Base-by-base conservation (phyloP, 371 early-diverging fungal species). In the Hamiltosporidium magnivora region DNA sequence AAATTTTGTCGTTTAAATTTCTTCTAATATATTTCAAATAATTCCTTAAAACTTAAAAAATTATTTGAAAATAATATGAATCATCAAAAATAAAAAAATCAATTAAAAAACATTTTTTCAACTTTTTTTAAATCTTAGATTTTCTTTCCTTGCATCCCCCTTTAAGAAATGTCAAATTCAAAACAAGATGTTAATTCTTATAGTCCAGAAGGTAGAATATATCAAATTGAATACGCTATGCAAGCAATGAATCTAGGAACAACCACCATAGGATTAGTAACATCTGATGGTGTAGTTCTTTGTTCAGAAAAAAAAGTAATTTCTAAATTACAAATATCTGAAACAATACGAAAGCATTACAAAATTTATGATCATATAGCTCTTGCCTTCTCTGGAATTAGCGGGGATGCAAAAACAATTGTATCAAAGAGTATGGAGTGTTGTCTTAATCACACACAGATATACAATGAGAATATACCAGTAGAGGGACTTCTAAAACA, bases 151-250 rank as follows among this genome's bases (percentile, higher is more conserved):
- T 25, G 25, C 25, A 25, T 25, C 25, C 25, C 25, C 25, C 25
- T 25, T 25, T 25, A 25, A 25, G 25, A 46, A 68, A 73, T 54
- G 71, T 55, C 49, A 49, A 49, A 49, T 12, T 6, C 6, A 43
- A 46, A 65, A 41, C 25, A 25, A 25, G 72, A 78, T 69, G 71
- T 76, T 54, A 78, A 76, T 61, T 75, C 75, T 25, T 82, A 82
- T 66, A 78, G 72, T 63, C 54, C 69, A 46, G 82, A 82, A 54
- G 82, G 82, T 53, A 66, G 82, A 64, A 75, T 82, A 6, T 68
- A 70, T 61, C 82, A 82, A 61, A 67, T 82, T 58, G 82, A 82
- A 63, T 82, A 80, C 64, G 82, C 82, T 8, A 82, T 82, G 82
- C 78, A 82, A 67, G 80, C 82, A 14, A 73, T 75, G 64, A 76